Evolutionary conservation across 2,329 filamentous ascomycete species (phyloP), one percentile per base, ranked within the genome.

Genomic region (Colletotrichum camelliae): DNA sequence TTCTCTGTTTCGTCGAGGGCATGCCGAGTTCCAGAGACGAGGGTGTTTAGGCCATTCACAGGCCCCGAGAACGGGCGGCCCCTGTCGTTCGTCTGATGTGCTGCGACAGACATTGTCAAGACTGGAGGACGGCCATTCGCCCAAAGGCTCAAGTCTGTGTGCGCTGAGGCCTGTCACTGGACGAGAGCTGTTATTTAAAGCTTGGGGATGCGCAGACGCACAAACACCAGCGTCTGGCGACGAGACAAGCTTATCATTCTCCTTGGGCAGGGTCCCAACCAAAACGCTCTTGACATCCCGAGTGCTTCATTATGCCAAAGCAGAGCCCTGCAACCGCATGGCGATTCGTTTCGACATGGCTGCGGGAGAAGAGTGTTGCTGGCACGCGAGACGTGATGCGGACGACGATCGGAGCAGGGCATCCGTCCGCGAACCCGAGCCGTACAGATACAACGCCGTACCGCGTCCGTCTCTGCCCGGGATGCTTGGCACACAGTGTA

Each of bases 61-160:
- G 69, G 69, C 35, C 69, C 16, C 27, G 65, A 70, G 69, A 76
- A 66, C 69, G 74, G 70, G 67, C 57, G 27, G 27, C 73, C 73
- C 65, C 48, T 70, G 74, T 39, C 35, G 76, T 77, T 77, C 76
- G 70, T 77, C 74, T 70, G 74, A 77, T 77, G 64, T 77, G 70
- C 66, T 76, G 73, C 74, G 74, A 77, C 76, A 77, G 66, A 72
- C 33, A 60, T 29, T 68, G 68, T 77, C 60, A 27, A 72, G 75
- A 72, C 58, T 48, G 65, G 72, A 21, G 31, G 57, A 70, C 48
- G 57, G 55, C 43, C 65, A 72, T 67, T 67, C 74, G 60, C 69
- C 39, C 61, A 70, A 48, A 27, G 39, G 62, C 48, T 65, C 61
- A 58, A 43, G 62, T 75, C 39, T 70, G 71, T 64, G 52, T 70